phyloP scores from a whole-genome alignment of 345 rosid species.

The Trapa incisa region DNA sequence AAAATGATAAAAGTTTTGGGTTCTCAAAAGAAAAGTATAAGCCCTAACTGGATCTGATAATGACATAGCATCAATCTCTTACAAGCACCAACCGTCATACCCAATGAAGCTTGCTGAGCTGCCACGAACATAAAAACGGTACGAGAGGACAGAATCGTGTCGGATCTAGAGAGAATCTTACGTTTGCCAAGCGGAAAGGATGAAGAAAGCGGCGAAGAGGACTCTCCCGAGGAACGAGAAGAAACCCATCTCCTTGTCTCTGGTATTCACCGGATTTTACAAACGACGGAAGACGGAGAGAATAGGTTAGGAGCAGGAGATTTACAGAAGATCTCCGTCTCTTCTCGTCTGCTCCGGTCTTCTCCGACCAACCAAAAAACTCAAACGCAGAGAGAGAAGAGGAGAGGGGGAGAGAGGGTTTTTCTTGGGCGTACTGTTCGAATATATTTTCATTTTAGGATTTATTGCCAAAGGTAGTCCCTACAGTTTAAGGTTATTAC shows the following conservation, averaged over 20 bases:
- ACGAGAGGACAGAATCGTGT: background rate
- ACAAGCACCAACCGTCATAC: background rate
- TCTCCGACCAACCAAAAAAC: background rate
- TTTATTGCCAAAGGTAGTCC: too few species aligned
- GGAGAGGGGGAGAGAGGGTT: background rate
- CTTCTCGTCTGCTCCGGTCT: background rate
- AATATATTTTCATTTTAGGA: background rate
- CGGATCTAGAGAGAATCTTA: slow-evolving; percentile 18
- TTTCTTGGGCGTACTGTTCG: background rate
- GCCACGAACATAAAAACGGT: background rate
- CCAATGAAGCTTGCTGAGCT: background rate
- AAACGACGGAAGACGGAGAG: background rate
- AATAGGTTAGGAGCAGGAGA: background rate
- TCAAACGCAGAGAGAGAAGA: background rate
- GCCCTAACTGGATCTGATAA: background rate
- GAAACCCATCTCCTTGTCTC: slow-evolving; percentile 53
- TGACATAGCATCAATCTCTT: background rate
- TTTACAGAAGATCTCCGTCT: slow-evolving; percentile 13
- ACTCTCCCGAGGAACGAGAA: slow-evolving; percentile 83
- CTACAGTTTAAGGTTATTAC: too few species aligned
- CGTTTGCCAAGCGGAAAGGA: slow-evolving; percentile 94
- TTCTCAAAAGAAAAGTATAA: background rate
- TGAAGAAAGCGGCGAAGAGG: slow-evolving; percentile 77
- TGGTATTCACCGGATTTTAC: background rate
- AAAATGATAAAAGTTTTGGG: background rate